phyloP scores from a whole-genome alignment of 257 asterid genomes.

The Solanum appendiculatum region DNA sequence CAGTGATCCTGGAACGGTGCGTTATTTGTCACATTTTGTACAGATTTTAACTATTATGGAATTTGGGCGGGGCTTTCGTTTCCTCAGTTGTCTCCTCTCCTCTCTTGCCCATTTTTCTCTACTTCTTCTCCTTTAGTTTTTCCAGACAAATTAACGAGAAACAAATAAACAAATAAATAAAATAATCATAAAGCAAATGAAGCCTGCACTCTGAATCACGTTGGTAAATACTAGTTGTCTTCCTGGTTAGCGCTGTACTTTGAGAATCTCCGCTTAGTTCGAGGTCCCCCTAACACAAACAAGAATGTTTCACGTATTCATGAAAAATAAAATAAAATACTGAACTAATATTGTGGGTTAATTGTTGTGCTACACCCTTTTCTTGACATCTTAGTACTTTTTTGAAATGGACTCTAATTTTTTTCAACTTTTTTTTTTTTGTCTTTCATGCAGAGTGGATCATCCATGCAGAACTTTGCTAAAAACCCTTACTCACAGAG shows the following conservation, averaged over 20 bases:
- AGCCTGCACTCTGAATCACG: not conserved
- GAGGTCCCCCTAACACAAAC: not conserved
- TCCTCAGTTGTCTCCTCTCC: not conserved
- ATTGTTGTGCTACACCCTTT: not conserved
- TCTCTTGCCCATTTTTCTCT: not conserved
- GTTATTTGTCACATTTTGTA: slow-evolving; percentile 63
- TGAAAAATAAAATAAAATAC: not conserved
- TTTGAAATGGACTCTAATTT: not conserved
- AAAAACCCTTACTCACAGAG: slow-evolving; percentile 81
- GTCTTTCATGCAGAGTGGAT: slow-evolving; percentile 55
- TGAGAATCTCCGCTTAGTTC: not conserved
- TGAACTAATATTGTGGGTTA: not conserved
- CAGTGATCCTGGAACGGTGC: slow-evolving; percentile 88
- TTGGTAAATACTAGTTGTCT: not conserved
- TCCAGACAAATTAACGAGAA: not conserved
- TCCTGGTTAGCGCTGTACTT: not conserved
- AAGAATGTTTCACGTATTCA: not conserved
- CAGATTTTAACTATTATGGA: slow-evolving; percentile 18
- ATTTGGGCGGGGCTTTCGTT: not conserved
- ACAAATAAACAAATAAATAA: not conserved
- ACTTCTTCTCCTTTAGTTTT: not conserved
- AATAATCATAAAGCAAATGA: not conserved
- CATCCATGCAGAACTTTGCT: slow-evolving; percentile 42
- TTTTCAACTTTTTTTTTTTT: not conserved
- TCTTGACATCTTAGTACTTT: not conserved